Percentiles rank a stretch among this genome's conserved stretches.
Evolutionary conservation across 345 rosid species (phyloP).

Genomic region (Geranium rotundifolium): DNA sequence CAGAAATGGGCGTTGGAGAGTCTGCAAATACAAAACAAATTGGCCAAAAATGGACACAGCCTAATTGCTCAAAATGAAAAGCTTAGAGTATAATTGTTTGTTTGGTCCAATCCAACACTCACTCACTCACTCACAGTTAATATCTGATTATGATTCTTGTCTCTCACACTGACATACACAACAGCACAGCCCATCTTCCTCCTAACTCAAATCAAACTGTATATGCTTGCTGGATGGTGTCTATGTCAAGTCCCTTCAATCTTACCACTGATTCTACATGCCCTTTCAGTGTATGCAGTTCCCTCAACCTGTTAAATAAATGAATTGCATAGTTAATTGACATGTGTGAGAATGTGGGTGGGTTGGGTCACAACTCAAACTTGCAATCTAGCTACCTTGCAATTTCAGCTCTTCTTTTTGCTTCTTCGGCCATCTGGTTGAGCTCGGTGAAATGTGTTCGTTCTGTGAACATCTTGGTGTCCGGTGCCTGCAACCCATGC

Average conservation of each 20-base stretch:
- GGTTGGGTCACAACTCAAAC: background rate
- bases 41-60: too few species aligned
- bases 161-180: background rate
- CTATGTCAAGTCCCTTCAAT: slow-evolving; percentile 86
- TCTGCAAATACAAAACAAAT: too few species aligned
- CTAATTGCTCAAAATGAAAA: too few species aligned
- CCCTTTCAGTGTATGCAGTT: slow-evolving; percentile 89
- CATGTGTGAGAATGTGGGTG: too few species aligned
- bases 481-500: slow-evolving; percentile 91
- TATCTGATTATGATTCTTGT: too few species aligned
- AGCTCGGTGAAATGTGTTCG: slow-evolving; percentile 76
- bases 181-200: too few species aligned
- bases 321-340: background rate
- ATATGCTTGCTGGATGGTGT: slow-evolving; percentile 92
- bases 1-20: too few species aligned
- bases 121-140: too few species aligned
- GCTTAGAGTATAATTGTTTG: too few species aligned
- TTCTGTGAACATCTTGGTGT: slow-evolving; percentile 86
- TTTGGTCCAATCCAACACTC: too few species aligned
- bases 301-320: slow-evolving; percentile 55
- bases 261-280: slow-evolving; percentile 95
- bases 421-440: slow-evolving; percentile 93
- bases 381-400: slow-evolving; percentile 68
- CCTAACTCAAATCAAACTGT: slow-evolving; percentile 40
- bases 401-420: slow-evolving; percentile 95